These are phyloP conservation scores for Avena insularis DNA, from an alignment of 176 grass and related monocot genomes.

Conservation along the genomic window DNA sequence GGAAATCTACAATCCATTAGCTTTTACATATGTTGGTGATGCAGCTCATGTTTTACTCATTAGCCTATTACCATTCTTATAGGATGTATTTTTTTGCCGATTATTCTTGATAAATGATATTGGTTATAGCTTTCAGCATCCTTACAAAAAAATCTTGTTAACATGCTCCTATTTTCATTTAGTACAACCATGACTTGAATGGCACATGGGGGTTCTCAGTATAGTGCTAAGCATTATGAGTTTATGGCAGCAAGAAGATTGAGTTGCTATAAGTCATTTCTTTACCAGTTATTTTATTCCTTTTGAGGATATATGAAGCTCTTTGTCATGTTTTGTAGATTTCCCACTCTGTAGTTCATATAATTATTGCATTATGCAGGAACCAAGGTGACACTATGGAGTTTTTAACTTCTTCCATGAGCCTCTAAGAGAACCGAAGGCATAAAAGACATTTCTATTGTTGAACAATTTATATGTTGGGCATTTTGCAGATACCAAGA, in stretches of 20 bases:
- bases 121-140: background rate
- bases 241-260: constrained; percentile 47
- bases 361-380: background rate
- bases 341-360: background rate
- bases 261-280: constrained; percentile 26
- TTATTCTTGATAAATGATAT: background rate
- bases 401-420: background rate
- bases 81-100: no score
- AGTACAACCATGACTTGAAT: constrained; percentile 45
- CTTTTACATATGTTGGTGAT: no score
- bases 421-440: background rate
- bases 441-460: no score
- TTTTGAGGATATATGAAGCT: background rate
- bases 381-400: background rate
- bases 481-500: no score
- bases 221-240: constrained; percentile 38
- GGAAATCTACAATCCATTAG: no score
- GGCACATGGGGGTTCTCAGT: constrained; percentile 45
- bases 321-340: background rate
- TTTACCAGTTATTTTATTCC: background rate
- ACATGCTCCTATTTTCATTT: background rate
- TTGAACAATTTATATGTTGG: no score
- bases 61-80: no score
- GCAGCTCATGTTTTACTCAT: no score
- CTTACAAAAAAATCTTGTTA: background rate